Conservation (phyloP, 805 yeast genomes). For the Ogataea neopini region DNA sequence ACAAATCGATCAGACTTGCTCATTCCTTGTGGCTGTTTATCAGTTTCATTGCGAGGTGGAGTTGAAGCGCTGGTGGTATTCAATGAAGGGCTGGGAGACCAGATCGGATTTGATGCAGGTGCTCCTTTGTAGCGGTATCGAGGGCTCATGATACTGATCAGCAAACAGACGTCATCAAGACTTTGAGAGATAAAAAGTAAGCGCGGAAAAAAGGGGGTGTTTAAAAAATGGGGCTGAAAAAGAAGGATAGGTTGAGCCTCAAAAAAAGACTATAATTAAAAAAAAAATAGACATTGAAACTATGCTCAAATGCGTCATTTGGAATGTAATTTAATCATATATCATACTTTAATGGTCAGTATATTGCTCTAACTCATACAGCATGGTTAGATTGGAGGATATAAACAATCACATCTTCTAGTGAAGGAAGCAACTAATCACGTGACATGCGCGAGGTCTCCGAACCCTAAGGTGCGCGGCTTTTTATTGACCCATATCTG, state of each 20-base stretch:
- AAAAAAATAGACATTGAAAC: not conserved
- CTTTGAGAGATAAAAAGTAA: not conserved
- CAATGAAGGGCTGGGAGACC: slow-evolving; percentile 6
- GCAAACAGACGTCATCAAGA: not conserved
- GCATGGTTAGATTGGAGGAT: too few species aligned
- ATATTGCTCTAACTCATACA: too few species aligned
- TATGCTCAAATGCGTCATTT: too few species aligned
- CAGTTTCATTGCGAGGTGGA: not conserved
- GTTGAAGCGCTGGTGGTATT: not conserved
- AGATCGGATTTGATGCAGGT: slow-evolving; percentile 5
- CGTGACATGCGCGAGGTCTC: slow-evolving; percentile 8
- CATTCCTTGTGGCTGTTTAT: not conserved
- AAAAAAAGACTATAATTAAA: not conserved
- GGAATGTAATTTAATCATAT: too few species aligned
- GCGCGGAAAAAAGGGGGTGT: slow-evolving; percentile 5
- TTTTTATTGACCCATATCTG: not conserved
- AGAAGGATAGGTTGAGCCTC: not conserved
- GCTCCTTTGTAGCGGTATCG: slow-evolving; percentile 8
- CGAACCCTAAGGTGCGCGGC: slow-evolving; percentile 5
- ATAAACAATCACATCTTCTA: too few species aligned
- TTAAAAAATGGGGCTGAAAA: not conserved
- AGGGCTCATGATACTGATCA: not conserved
- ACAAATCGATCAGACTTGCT: slow-evolving; percentile 10
- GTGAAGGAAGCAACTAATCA: not conserved
- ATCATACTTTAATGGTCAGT: too few species aligned